These are phyloP conservation scores for Fusarium algeriense DNA, from an alignment of 2,329 filamentous ascomycete genomes.

Conservation along the genomic window DNA sequence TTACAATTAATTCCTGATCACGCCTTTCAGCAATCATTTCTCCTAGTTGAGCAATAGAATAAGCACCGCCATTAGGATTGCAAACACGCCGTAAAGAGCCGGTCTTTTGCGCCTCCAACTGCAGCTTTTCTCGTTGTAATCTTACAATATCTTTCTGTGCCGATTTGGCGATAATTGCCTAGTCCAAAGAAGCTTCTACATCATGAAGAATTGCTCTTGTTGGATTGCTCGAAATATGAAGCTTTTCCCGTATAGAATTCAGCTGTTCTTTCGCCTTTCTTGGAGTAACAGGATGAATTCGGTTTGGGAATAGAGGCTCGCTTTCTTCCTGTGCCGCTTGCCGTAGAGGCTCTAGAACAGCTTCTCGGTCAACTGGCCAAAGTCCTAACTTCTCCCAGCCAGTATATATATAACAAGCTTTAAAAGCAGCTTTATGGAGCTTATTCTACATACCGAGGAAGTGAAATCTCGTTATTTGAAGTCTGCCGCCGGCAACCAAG, in stretches of 20 bases:
- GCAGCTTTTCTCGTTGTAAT: background rate
- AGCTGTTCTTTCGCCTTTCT: background rate
- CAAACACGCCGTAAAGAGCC: background rate
- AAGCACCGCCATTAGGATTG: background rate
- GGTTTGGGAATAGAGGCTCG: background rate
- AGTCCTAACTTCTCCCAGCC: background rate
- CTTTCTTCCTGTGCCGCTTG: too few species aligned
- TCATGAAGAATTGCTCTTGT: background rate
- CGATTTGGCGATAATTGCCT: background rate
- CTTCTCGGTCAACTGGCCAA: background rate
- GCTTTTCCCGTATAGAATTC: background rate
- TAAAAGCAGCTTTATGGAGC: background rate
- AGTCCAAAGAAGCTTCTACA: background rate
- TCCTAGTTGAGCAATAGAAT: background rate
- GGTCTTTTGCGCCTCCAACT: background rate
- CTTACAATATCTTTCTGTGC: background rate
- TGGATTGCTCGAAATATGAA: background rate
- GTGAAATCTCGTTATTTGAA: background rate
- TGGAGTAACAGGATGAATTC: background rate
- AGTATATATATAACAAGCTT: background rate
- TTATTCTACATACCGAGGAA: background rate
- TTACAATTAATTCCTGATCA: background rate
- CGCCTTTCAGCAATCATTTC: background rate
- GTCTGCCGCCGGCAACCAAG: too few species aligned
- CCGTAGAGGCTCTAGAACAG: too few species aligned